Conservation (phyloP, 2,329 filamentous ascomycete genomes). For the Fusarium sp. region DNA sequence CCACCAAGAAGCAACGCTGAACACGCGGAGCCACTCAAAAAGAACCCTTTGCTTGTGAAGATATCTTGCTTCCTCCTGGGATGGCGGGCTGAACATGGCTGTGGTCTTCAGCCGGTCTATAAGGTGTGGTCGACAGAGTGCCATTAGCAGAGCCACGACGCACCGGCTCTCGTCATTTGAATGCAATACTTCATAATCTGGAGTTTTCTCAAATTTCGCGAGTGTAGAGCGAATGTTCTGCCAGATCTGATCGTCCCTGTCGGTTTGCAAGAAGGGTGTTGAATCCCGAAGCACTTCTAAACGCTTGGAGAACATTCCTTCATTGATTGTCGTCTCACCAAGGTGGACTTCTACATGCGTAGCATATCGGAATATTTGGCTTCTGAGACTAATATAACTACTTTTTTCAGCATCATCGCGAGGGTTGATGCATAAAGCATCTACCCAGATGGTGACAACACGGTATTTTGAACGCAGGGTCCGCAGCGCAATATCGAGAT, state of each 20-base stretch:
- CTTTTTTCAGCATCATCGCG: conserved; percentile 42
- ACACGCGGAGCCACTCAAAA: conserved; percentile 39
- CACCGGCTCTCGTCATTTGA: conserved; percentile 2
- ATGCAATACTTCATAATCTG: no score
- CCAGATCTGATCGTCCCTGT: no score
- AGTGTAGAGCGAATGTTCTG: no score
- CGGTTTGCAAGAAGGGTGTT: no score
- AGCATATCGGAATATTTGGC: conserved; percentile 43
- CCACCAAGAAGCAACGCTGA: conserved; percentile 39
- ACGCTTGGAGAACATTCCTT: no score
- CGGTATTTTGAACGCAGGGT: conserved; percentile 36
- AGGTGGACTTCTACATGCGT: conserved; percentile 28
- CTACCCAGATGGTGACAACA: conserved; percentile 42
- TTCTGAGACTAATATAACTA: conserved; percentile 42
- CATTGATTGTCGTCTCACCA: no score
- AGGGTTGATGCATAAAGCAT: conserved; percentile 48
- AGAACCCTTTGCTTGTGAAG: conserved; percentile 10
- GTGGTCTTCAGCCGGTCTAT: conserved; percentile 3
- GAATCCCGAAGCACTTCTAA: no score
- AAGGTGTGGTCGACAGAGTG: conserved; percentile 11
- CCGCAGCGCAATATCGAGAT: conserved; percentile 47
- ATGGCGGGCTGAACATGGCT: neutral
- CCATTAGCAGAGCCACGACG: conserved; percentile 25
- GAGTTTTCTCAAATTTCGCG: no score
- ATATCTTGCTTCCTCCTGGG: no score